Conservation (phyloP, 495 filamentous ascomycete genomes). For the Trypethelium eluteriae region DNA sequence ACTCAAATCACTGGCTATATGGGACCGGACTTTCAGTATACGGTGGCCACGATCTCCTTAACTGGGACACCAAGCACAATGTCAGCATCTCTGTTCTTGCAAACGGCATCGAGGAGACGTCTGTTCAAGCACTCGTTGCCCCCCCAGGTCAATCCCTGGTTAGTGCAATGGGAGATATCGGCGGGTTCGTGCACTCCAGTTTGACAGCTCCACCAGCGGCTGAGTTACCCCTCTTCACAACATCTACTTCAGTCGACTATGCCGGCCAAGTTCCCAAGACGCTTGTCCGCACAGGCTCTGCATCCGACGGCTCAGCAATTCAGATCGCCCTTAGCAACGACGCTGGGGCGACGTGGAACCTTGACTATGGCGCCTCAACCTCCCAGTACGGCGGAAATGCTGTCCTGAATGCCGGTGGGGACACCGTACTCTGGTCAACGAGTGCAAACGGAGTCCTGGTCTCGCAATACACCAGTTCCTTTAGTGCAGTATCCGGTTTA, state of each 20-base stretch:
- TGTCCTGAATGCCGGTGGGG: slow-evolving; percentile 47
- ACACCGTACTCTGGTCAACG: slow-evolving; percentile 46
- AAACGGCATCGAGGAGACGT: slow-evolving; percentile 53
- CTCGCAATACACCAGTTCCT: slow-evolving; percentile 39
- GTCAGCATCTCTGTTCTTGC: slow-evolving; percentile 47
- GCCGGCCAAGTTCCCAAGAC: slow-evolving; percentile 47
- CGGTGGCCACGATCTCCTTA: slow-evolving; percentile 37
- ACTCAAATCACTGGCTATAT: slow-evolving; percentile 55
- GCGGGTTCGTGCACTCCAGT: slow-evolving; percentile 45
- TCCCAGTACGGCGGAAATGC: slow-evolving; percentile 41
- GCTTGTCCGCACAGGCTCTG: slow-evolving; percentile 50
- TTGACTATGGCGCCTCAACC: slow-evolving; percentile 41
- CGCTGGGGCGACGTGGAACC: slow-evolving; percentile 39
- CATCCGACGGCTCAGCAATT: slow-evolving; percentile 28
- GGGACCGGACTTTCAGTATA: slow-evolving; percentile 51
- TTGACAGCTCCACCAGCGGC: slow-evolving; percentile 43
- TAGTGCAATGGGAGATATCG: slow-evolving; percentile 52
- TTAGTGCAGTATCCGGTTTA: slow-evolving; percentile 40
- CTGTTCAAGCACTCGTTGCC: slow-evolving; percentile 46
- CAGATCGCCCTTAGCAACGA: slow-evolving; percentile 33
- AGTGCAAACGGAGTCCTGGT: slow-evolving; percentile 37
- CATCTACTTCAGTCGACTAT: slow-evolving; percentile 47
- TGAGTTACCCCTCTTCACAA: slow-evolving; percentile 46
- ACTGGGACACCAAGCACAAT: slow-evolving; percentile 44
- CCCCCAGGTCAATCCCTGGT: slow-evolving; percentile 48